These are phyloP conservation scores for Curvularia verruculosa DNA, from an alignment of 2,329 filamentous ascomycete genomes.

Conservation along the genomic window DNA sequence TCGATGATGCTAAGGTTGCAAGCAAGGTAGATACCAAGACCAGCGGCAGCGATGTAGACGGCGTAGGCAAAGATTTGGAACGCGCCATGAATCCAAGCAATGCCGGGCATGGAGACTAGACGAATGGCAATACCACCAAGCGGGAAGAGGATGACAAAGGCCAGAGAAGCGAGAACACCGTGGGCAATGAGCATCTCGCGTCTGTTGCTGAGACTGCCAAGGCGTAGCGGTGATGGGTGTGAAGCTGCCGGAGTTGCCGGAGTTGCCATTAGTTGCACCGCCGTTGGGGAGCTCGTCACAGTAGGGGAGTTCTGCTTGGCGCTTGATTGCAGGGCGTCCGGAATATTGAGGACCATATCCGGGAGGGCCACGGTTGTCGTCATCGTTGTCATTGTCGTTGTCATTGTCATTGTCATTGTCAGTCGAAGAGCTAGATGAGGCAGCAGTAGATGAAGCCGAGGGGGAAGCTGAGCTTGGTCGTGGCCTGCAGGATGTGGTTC, in stretches of 20 bases:
- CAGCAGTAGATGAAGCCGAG: background rate
- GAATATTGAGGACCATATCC: background rate
- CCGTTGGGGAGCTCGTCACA: constrained; percentile 1
- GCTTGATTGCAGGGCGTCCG: background rate
- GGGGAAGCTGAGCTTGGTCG: background rate
- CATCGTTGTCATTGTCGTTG: background rate
- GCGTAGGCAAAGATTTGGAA: constrained; percentile 58
- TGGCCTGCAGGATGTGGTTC: background rate
- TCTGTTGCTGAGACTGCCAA: constrained; percentile 2
- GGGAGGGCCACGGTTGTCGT: background rate
- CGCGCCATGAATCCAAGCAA: constrained; percentile 53
- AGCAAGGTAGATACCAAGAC: constrained; percentile 59
- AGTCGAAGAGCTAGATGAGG: background rate
- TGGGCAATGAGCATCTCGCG: constrained; percentile 52
- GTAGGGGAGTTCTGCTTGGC: background rate
- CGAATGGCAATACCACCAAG: constrained; percentile 53
- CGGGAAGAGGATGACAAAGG: constrained; percentile 55
- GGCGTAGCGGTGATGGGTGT: constrained; percentile 21
- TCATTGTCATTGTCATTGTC: no score
- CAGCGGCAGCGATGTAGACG: constrained; percentile 57
- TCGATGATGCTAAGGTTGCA: constrained; percentile 44
- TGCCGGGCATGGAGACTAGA: constrained; percentile 50
- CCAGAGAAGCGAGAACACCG: constrained; percentile 51
- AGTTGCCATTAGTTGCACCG: constrained; percentile 13
- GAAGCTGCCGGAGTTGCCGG: constrained; percentile 17